These are phyloP conservation scores for Exophiala lecanii-corni DNA, from an alignment of 2,329 filamentous ascomycete genomes.

Conservation along the genomic window DNA sequence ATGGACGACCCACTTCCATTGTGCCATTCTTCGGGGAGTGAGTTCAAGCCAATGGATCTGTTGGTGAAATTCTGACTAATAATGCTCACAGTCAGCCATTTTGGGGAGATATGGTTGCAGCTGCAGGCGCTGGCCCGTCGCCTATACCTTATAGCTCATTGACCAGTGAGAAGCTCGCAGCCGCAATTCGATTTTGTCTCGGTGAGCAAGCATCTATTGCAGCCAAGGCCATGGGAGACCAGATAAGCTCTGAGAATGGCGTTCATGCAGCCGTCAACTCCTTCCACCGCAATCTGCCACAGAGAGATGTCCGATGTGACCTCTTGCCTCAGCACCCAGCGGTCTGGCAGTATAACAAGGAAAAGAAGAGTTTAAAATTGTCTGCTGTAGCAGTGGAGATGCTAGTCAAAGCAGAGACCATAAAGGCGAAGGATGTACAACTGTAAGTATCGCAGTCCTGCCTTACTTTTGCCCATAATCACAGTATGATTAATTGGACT, in stretches of 20 bases:
- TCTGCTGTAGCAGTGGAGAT: no score
- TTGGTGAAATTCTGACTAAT: constrained; percentile 3
- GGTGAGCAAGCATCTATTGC: constrained; percentile 32
- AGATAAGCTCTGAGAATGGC: constrained; percentile 43
- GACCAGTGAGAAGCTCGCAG: constrained; percentile 40
- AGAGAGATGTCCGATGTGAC: no score
- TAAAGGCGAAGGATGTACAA: no score
- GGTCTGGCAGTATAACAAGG: no score
- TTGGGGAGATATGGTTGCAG: constrained; percentile 51
- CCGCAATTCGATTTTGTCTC: constrained; percentile 44
- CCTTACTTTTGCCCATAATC: no score
- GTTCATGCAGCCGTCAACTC: constrained; percentile 39
- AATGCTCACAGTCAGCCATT: constrained; percentile 45
- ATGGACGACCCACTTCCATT: constrained; percentile 50
- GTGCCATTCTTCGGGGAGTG: constrained; percentile 55
- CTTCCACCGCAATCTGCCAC: no score
- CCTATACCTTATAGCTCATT: constrained; percentile 46
- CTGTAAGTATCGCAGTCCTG: no score
- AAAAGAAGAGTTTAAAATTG: no score
- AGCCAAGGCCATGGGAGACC: neutral
- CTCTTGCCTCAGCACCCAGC: no score
- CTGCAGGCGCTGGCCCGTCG: constrained; percentile 45
- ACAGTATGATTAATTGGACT: no score
- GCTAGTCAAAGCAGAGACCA: no score
- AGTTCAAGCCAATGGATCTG: constrained; percentile 3